phyloP scores from a whole-genome alignment of 352 stramenopile species.

The Globisporangium barbulae region DNA sequence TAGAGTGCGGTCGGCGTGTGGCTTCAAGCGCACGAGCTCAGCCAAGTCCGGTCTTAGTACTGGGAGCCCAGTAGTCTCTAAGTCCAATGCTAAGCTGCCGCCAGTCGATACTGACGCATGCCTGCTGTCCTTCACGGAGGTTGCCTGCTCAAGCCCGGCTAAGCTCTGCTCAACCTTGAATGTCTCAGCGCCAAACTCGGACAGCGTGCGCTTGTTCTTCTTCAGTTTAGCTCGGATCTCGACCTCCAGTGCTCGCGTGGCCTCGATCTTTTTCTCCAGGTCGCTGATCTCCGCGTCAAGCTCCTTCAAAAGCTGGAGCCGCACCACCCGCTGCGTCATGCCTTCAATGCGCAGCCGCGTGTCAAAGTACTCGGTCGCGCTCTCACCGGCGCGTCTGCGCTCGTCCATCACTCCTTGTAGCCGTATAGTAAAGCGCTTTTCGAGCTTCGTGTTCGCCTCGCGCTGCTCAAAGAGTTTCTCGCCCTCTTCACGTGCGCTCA shows the following conservation, averaged over 20 bases:
- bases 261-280: slow-evolving; percentile 22
- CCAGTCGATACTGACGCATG: background rate
- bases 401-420: slow-evolving; percentile 35
- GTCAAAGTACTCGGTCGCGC: slow-evolving; percentile 57
- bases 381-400: slow-evolving; percentile 24
- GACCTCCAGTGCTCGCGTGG: slow-evolving; percentile 3
- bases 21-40: slow-evolving; percentile 48
- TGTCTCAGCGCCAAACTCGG: slow-evolving; percentile 35
- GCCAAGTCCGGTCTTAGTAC: slow-evolving; percentile 16
- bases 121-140: slow-evolving; percentile 13
- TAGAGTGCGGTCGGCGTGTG: slow-evolving; percentile 31
- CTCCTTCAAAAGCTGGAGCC: slow-evolving; percentile 40
- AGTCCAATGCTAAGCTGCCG: background rate
- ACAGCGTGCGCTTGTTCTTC: slow-evolving; percentile 24
- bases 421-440: slow-evolving; percentile 27
- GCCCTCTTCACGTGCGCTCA: slow-evolving; percentile 53
- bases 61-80: background rate
- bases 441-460: slow-evolving; percentile 22
- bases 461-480: slow-evolving; percentile 47
- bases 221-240: slow-evolving; percentile 15
- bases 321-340: slow-evolving; percentile 47
- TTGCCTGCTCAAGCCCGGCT: slow-evolving; percentile 23
- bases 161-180: slow-evolving; percentile 39
- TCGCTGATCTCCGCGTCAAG: slow-evolving; percentile 32
- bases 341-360: slow-evolving; percentile 53